Evolutionary conservation across 2,329 filamentous ascomycete genomes (phyloP).

Genomic region (Xylaria sp.): DNA sequence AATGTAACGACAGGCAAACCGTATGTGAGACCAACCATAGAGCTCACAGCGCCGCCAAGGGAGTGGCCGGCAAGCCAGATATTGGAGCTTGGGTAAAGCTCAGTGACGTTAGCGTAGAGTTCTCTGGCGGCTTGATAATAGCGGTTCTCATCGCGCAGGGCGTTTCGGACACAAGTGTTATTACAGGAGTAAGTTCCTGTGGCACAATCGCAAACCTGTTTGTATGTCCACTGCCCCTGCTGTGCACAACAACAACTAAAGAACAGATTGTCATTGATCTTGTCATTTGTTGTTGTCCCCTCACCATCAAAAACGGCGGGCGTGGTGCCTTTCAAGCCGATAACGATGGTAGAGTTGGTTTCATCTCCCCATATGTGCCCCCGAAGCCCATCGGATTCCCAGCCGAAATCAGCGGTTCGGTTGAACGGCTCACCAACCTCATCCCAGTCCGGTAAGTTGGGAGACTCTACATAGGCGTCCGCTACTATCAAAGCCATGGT

Average conservation of each 20-base stretch:
- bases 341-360: slow-evolving; percentile 85
- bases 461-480: slow-evolving; percentile 84
- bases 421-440: slow-evolving; percentile 84
- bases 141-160: slow-evolving; percentile 81
- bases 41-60: slow-evolving; percentile 87
- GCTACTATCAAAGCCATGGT: slow-evolving; percentile 88
- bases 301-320: slow-evolving; percentile 95
- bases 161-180: slow-evolving; percentile 83
- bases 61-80: slow-evolving; percentile 95
- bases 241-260: slow-evolving; percentile 98
- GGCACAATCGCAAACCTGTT: slow-evolving; percentile 92
- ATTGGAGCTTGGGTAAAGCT: slow-evolving; percentile 83
- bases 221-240: slow-evolving; percentile 89
- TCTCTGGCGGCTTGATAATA: slow-evolving; percentile 92
- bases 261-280: slow-evolving; percentile 96
- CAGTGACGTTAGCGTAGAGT: slow-evolving; percentile 91
- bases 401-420: slow-evolving; percentile 88
- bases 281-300: slow-evolving; percentile 96
- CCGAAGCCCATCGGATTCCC: slow-evolving; percentile 87
- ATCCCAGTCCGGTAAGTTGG: slow-evolving; percentile 80
- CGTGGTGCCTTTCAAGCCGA: slow-evolving; percentile 91
- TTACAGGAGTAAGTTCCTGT: slow-evolving; percentile 90
- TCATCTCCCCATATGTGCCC: slow-evolving; percentile 94
- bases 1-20: slow-evolving; percentile 92
- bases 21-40: slow-evolving; percentile 90